Conservation (phyloP, 2,329 filamentous ascomycete genomes). For the Diaporthe aspalathi region DNA sequence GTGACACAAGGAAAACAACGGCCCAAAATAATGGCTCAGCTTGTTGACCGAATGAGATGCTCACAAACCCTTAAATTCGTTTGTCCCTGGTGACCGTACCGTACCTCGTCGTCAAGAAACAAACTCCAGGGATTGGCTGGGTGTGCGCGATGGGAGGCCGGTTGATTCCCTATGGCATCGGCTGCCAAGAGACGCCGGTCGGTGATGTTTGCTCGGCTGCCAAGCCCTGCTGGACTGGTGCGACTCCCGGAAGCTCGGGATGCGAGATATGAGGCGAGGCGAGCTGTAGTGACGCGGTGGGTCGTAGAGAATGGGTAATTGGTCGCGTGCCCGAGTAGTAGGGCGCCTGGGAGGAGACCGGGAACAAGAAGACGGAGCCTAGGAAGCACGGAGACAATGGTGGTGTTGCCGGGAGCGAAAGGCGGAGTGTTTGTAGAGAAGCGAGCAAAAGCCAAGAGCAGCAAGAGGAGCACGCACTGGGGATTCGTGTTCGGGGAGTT, state of each 20-base stretch:
- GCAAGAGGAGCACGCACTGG: neutral
- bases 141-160: neutral
- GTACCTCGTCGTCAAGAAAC: neutral
- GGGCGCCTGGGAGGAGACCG: neutral
- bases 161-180: conserved; percentile 6
- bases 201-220: conserved; percentile 9
- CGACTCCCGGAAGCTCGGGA: conserved; percentile 12
- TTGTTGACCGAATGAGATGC: conserved; percentile 24
- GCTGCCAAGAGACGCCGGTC: conserved; percentile 9
- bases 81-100: conserved; percentile 2
- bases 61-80: conserved; percentile 32
- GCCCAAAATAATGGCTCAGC: neutral
- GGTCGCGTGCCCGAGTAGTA: neutral
- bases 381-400: conserved; percentile 24
- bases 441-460: conserved; percentile 3
- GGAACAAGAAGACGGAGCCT: neutral
- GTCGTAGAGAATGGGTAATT: neutral
- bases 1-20: neutral
- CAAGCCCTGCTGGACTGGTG: conserved; percentile 18
- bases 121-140: neutral
- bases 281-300: neutral
- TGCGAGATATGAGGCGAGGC: neutral
- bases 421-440: conserved; percentile 9
- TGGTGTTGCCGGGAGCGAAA: conserved; percentile 15
- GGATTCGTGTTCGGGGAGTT: neutral